Percentiles rank a stretch among this genome's conserved stretches.
Evolutionary conservation across 2,329 filamentous ascomycete genomes (phyloP).

Genomic region (Fusarium poae): DNA sequence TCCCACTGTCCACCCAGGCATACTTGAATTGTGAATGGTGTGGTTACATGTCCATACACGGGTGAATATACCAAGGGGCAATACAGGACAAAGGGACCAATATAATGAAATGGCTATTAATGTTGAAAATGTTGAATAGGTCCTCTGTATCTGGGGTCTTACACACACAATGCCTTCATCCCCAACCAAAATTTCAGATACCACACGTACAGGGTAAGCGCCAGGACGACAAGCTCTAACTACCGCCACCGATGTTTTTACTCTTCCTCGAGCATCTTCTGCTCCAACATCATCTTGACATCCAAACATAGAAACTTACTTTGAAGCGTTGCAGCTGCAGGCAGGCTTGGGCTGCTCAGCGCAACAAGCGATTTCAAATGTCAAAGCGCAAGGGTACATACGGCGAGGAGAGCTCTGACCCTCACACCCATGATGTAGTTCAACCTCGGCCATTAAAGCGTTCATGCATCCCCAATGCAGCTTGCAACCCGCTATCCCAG

Average conservation of each 20-base stretch:
- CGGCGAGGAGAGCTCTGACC: slow-evolving; percentile 19
- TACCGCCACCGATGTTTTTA: slow-evolving; percentile 48
- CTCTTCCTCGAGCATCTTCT: slow-evolving; percentile 12
- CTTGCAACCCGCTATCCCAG: slow-evolving; percentile 29
- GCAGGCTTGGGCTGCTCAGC: slow-evolving; percentile 34
- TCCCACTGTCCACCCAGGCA: neutral
- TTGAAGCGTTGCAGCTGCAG: neutral
- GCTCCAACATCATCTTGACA: neutral
- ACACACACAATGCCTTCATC: too few relatives aligned
- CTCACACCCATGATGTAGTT: neutral
- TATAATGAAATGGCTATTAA: neutral
- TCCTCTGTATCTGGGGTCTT: neutral
- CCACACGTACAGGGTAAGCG: slow-evolving; percentile 40
- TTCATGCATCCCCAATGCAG: slow-evolving; percentile 27
- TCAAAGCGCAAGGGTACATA: slow-evolving; percentile 45
- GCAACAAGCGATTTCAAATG: slow-evolving; percentile 32
- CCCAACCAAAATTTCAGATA: neutral
- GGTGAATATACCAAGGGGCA: neutral
- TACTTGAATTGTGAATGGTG: neutral
- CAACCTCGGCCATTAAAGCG: slow-evolving; percentile 43
- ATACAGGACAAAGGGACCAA: neutral
- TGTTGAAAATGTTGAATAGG: neutral
- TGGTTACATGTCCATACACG: neutral
- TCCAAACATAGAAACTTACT: neutral
- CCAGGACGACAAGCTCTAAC: slow-evolving; percentile 3